phyloP scores from a whole-genome alignment of 768 basidiomycete genomes.

The Rhodotorula toruloides region DNA sequence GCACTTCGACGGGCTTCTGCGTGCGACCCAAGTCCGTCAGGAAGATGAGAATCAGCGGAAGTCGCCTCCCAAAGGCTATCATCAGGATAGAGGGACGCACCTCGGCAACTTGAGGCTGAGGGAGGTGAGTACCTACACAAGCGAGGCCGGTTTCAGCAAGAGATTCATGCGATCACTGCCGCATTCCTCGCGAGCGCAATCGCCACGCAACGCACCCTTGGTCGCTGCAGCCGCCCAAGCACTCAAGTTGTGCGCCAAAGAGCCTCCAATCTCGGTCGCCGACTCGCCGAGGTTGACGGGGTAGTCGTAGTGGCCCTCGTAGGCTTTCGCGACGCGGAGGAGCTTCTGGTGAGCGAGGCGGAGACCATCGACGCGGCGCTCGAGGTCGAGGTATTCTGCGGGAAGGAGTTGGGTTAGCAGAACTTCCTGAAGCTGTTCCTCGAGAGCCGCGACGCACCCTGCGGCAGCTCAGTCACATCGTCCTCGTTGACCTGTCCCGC shows the following conservation, averaged over 20 bases:
- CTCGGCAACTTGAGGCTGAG: slow-evolving; percentile 54
- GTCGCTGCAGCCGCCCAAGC: slow-evolving; percentile 64
- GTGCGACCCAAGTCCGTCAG: slow-evolving; percentile 43
- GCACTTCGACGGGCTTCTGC: slow-evolving; percentile 58
- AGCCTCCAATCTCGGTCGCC: slow-evolving; percentile 63
- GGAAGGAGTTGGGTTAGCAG: slow-evolving; percentile 43
- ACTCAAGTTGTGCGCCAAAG: slow-evolving; percentile 67
- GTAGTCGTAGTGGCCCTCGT: slow-evolving; percentile 59
- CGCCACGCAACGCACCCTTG: slow-evolving; percentile 24
- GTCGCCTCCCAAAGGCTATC: too few species aligned
- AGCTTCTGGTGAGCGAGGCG: slow-evolving; percentile 52
- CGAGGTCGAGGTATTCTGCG: slow-evolving; percentile 91
- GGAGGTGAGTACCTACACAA: slow-evolving; percentile 52
- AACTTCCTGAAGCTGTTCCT: slow-evolving; percentile 1
- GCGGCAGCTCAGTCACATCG: slow-evolving; percentile 90
- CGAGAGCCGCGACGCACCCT: slow-evolving; percentile 54
- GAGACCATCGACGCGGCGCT: slow-evolving; percentile 88
- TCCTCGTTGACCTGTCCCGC: slow-evolving; percentile 82
- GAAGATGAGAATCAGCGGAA: neutral
- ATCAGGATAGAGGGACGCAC: too few species aligned
- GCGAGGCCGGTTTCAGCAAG: neutral
- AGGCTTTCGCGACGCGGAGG: slow-evolving; percentile 74
- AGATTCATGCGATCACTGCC: neutral
- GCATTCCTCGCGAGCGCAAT: too few species aligned
- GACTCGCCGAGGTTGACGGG: slow-evolving; percentile 72